Conservation (phyloP, 1,284 basidiomycete genomes). For the Boletellus deceptivus region DNA sequence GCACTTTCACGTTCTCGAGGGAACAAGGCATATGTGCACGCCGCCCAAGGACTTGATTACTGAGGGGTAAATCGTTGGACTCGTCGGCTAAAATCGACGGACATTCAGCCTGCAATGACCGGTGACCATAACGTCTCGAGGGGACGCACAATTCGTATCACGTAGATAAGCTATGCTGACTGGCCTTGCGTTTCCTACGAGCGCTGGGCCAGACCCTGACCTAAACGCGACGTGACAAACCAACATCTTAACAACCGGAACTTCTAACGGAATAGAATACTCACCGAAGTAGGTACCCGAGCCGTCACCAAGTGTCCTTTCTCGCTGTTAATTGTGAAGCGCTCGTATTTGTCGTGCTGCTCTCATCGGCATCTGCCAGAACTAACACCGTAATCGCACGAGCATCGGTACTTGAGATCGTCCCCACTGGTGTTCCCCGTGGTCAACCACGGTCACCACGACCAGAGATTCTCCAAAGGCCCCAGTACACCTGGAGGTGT, state of each 20-base stretch:
- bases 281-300: constrained; percentile 15
- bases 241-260: constrained; percentile 12
- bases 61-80: constrained; percentile 27
- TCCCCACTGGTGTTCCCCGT: constrained; percentile 18
- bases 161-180: constrained; percentile 11
- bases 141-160: not conserved
- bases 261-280: constrained; percentile 9
- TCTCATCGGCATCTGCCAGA: constrained; percentile 21
- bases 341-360: constrained; percentile 26
- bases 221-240: constrained; percentile 5
- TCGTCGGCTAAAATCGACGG: constrained; percentile 11
- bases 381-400: constrained; percentile 27
- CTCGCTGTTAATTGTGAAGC: constrained; percentile 34
- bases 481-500: not conserved
- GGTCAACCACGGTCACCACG: constrained; percentile 1
- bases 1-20: constrained; percentile 14
- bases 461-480: not conserved
- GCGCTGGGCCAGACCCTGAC: constrained; percentile 12
- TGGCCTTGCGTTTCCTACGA: constrained; percentile 9
- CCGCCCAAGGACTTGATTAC: constrained; percentile 18
- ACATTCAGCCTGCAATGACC: constrained; percentile 9
- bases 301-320: constrained; percentile 22
- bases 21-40: constrained; percentile 5
- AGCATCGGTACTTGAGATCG: constrained; percentile 21
- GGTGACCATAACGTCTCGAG: constrained; percentile 16